These are phyloP conservation scores for Salix purpurea DNA, from an alignment of 345 rosid genomes.

Conservation along the genomic window DNA sequence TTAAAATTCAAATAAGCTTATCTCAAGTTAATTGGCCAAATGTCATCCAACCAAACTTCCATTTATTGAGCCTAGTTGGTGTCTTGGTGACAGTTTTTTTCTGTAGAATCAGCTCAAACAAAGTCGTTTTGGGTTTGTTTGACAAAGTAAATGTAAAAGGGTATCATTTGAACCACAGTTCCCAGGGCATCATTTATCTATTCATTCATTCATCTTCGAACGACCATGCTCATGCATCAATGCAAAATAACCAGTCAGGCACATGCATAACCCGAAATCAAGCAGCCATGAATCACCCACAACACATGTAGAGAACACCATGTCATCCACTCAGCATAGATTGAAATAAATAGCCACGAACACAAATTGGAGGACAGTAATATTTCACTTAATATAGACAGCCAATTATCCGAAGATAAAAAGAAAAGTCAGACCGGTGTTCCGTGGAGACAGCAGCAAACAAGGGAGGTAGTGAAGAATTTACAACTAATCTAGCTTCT, in stretches of 20 bases:
- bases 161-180: not conserved
- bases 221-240: not conserved
- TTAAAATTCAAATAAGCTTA: not conserved
- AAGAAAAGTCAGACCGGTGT: not conserved
- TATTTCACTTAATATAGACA: not conserved
- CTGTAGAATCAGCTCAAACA: not conserved
- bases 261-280: not conserved
- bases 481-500: constrained; percentile 29
- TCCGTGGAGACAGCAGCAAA: not conserved
- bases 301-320: not conserved
- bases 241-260: not conserved
- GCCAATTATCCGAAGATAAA: not conserved
- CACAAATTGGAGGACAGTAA: not conserved
- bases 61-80: not conserved
- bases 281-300: not conserved
- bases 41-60: not conserved
- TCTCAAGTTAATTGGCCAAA: not conserved
- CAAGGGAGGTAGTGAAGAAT: constrained; percentile 10
- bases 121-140: not conserved
- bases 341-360: not conserved
- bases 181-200: not conserved
- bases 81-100: not conserved
- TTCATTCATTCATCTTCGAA: not conserved
- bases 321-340: not conserved
- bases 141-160: not conserved